These are phyloP conservation scores for Termitomyces sp. DNA, from an alignment of 768 basidiomycete species.

Conservation along the genomic window DNA sequence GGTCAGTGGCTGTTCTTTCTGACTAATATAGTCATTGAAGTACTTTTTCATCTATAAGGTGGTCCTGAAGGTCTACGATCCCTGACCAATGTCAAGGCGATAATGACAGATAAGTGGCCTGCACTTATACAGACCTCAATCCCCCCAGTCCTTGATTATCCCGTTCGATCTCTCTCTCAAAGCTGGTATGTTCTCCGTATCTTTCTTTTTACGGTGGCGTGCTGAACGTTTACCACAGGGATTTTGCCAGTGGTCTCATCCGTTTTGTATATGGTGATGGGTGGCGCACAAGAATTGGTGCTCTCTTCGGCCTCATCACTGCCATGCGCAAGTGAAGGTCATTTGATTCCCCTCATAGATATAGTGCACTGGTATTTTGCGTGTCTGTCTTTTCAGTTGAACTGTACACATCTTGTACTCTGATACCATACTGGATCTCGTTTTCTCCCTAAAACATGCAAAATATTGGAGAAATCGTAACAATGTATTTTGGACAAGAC, in stretches of 20 bases:
- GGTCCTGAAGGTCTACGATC: slow-evolving; percentile 91
- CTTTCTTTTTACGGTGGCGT: neutral
- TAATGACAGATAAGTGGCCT: slow-evolving; percentile 84
- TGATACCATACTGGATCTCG: neutral
- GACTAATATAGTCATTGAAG: slow-evolving; percentile 4
- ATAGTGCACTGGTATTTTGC: neutral
- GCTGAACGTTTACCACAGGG: slow-evolving; percentile 25
- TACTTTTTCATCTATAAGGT: slow-evolving; percentile 38
- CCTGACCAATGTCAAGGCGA: slow-evolving; percentile 83
- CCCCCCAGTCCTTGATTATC: slow-evolving; percentile 83
- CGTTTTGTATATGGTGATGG: slow-evolving; percentile 48
- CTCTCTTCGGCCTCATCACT: slow-evolving; percentile 32
- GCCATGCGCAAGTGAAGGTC: slow-evolving; percentile 26
- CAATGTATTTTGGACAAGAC: neutral
- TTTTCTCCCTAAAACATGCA: neutral
- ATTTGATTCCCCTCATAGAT: neutral
- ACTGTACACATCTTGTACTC: neutral
- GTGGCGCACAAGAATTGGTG: slow-evolving; percentile 42
- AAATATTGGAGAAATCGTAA: neutral
- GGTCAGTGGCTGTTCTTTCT: slow-evolving; percentile 37
- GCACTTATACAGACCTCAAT: slow-evolving; percentile 79
- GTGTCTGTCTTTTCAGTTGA: neutral
- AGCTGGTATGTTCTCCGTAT: slow-evolving; percentile 56
- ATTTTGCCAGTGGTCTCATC: slow-evolving; percentile 43
- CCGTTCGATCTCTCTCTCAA: slow-evolving; percentile 61